Percentiles rank a stretch among this genome's conserved stretches.
phyloP scores from a whole-genome alignment of 2,329 filamentous ascomycete genomes.

The Trichoderma atroviride region DNA sequence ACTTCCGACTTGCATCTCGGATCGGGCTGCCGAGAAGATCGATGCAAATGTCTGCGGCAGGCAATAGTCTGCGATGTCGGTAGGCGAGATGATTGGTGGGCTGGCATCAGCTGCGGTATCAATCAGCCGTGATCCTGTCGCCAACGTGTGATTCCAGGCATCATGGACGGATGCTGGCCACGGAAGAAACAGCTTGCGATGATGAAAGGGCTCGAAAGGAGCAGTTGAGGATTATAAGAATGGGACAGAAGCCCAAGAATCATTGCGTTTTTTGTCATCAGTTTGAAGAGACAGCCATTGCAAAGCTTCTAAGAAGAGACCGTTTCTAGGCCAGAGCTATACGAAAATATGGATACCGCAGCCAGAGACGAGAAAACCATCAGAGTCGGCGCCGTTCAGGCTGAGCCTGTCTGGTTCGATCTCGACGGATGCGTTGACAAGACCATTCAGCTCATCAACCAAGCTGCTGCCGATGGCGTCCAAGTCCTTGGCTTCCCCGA shows the following conservation, averaged over 20 bases:
- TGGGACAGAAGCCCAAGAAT: not conserved
- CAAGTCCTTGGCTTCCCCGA: constrained; percentile 58
- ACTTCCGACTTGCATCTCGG: constrained; percentile 15
- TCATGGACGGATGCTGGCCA: not conserved
- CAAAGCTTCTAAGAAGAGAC: not conserved
- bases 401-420: constrained; percentile 56
- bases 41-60: not conserved
- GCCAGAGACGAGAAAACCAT: not conserved
- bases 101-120: not conserved
- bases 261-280: not conserved
- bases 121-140: not conserved
- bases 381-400: constrained; percentile 43
- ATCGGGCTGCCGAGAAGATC: constrained; percentile 8
- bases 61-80: constrained; percentile 17
- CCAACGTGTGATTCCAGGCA: not conserved
- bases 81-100: constrained; percentile 8
- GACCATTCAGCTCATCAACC: constrained; percentile 55
- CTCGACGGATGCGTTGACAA: constrained; percentile 55
- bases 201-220: not conserved
- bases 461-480: constrained; percentile 52
- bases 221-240: not conserved
- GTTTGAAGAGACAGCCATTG: not conserved
- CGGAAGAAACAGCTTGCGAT: constrained; percentile 2
- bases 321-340: not conserved
- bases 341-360: not conserved